phyloP scores from a whole-genome alignment of 139 green algal species.

The Closterium sp. region DNA sequence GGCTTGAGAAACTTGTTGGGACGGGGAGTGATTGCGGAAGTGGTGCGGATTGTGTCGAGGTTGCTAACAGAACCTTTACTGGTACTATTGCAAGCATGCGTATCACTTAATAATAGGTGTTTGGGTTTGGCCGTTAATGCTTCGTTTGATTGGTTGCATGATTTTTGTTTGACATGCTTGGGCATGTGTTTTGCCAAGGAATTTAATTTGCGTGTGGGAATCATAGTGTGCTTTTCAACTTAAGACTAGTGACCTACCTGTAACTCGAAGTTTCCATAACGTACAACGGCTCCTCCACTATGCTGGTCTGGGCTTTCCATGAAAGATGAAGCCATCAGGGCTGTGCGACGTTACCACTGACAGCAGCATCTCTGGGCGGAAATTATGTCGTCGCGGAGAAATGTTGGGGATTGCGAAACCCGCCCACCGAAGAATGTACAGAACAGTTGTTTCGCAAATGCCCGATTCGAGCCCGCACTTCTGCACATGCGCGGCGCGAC shows the following conservation, averaged over 20 bases:
- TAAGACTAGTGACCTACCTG: no score
- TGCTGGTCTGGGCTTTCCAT: neutral
- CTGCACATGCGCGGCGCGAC: neutral
- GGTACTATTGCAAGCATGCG: neutral
- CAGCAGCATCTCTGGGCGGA: neutral
- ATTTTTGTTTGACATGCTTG: no score
- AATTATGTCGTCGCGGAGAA: neutral
- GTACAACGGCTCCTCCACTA: neutral
- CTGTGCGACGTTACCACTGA: neutral
- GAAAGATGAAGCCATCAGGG: no score
- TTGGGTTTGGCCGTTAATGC: no score
- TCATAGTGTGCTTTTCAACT: no score
- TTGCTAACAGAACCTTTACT: neutral
- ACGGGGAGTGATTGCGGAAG: neutral
- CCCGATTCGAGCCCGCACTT: neutral
- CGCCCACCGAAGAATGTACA: no score
- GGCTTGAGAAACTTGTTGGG: neutral
- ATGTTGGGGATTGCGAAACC: no score
- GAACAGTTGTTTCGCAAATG: neutral
- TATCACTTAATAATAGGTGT: neutral
- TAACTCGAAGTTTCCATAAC: no score
- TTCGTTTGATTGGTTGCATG: no score
- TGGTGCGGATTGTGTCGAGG: neutral
- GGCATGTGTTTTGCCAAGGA: no score
- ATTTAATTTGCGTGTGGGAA: no score